Conservation (phyloP, 768 basidiomycete genomes). For the Hygrocybe coccinea region DNA sequence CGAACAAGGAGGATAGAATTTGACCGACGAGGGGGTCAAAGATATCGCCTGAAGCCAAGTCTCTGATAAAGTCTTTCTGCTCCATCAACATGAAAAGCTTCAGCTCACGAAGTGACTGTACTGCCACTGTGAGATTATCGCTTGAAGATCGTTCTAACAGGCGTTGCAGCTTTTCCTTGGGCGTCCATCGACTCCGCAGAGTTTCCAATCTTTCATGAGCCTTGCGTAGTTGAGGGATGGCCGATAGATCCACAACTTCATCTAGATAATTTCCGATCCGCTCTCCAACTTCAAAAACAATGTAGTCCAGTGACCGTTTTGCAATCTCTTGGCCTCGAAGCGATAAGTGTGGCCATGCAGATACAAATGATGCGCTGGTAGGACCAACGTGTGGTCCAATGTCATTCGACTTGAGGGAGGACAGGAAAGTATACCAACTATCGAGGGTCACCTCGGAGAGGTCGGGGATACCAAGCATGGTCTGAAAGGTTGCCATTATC, state of each 20-base stretch:
- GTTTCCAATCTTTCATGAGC: conserved; percentile 39
- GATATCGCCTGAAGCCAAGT: conserved; percentile 74
- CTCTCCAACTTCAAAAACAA: conserved; percentile 60
- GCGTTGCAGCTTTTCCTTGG: conserved; percentile 51
- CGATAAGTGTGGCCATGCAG: conserved; percentile 67
- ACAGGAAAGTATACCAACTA: conserved; percentile 77
- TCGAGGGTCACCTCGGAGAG: conserved; percentile 74
- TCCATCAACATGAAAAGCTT: conserved; percentile 54
- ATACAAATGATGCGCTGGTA: conserved; percentile 79
- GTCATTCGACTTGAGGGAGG: conserved; percentile 59
- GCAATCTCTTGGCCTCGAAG: conserved; percentile 49
- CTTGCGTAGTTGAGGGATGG: conserved; percentile 58
- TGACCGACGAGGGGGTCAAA: conserved; percentile 76
- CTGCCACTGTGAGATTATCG: conserved; percentile 75
- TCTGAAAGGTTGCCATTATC: conserved; percentile 97
- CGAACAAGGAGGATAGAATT: conserved; percentile 61
- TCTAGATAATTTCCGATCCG: conserved; percentile 54
- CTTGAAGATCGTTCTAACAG: conserved; percentile 70
- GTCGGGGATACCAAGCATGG: conserved; percentile 69
- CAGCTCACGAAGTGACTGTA: conserved; percentile 72
- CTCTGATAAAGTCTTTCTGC: conserved; percentile 49
- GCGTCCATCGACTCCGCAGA: conserved; percentile 47
- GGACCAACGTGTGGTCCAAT: conserved; percentile 80
- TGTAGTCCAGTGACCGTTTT: conserved; percentile 56
- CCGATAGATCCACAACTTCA: conserved; percentile 75